phyloP scores from a whole-genome alignment of 1,284 basidiomycete genomes.

The Spongispora temasekensis region DNA sequence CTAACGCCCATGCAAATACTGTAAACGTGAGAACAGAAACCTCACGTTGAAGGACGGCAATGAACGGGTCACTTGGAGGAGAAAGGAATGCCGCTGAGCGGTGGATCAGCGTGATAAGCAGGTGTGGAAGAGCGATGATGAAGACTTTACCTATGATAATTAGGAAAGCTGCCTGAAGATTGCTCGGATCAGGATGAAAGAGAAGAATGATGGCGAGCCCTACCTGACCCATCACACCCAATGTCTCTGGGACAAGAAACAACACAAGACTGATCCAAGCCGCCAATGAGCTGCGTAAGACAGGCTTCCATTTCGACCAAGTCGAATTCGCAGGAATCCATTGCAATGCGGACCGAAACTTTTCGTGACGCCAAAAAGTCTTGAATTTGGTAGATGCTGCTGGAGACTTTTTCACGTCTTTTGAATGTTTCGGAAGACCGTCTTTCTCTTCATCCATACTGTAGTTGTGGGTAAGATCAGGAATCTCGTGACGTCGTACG shows the following conservation, averaged over 20 bases:
- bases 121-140: neutral
- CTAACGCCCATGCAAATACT: constrained; percentile 63
- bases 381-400: neutral
- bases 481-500: neutral
- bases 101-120: constrained; percentile 4
- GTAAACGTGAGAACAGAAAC: constrained; percentile 58
- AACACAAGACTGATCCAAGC: constrained; percentile 66
- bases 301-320: constrained; percentile 65
- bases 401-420: neutral
- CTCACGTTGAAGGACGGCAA: constrained; percentile 71
- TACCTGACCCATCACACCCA: constrained; percentile 62
- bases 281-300: constrained; percentile 61
- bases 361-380: constrained; percentile 1
- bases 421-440: neutral
- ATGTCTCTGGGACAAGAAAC: constrained; percentile 58
- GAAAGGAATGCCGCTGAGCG: constrained; percentile 61
- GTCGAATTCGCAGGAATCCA: constrained; percentile 63
- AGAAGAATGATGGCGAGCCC: constrained; percentile 10
- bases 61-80: constrained; percentile 68
- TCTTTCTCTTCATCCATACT: constrained; percentile 3
- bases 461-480: neutral
- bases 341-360: constrained; percentile 35
- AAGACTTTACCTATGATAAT: constrained; percentile 63
- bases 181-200: constrained; percentile 7
- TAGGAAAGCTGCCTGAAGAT: constrained; percentile 59